Base-by-base conservation (phyloP, 2,329 filamentous ascomycete genomes). In the Talaromyces pinophilus region DNA sequence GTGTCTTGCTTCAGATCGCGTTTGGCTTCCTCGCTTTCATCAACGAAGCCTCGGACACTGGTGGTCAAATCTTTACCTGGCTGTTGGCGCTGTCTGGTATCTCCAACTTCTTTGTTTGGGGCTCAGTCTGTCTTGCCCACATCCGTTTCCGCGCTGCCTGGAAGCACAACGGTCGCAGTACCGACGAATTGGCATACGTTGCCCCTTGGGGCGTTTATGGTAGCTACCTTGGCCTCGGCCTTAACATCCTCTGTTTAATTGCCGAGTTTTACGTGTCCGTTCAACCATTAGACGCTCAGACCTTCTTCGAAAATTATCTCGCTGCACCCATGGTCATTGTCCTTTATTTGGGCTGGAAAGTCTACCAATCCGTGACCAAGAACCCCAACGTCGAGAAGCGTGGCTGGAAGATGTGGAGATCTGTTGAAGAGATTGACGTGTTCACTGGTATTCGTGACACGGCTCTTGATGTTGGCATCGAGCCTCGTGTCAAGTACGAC, bases 61-160 rank as follows among this genome's bases (percentile, higher is more conserved):
- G 86, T 50, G 73, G 77, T 5, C 75, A 79, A 0, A 83, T 89
- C 15, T 88, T 90, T 64, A 82, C 85, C 69, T 90, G 88, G 88
- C 83, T 90, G 1, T 83, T 87, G 30, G 85, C 88, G 5, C 79
- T 90, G 13, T 89, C 87, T 2, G 88, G 86, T 63, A 82, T 90
- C 1, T 84, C 85, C 13, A 83, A 86, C 28, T 82, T 90, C 54
- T 90, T 89, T 75, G 86, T 87, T 17, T 90, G 88, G 88, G 86
- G 82, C 25, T 87, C 84, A 55, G 88, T 90, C 71, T 89, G 87
- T 74, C 74, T 88, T 19, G 83, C 87, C 2, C 89, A 91, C 71
- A 90, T 91, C 72, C 87, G 89, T 22, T 90, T 89, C 83, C 87
- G 88, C 44, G 69, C 72, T 4, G 88, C 87, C 0, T 90, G 88